These are phyloP conservation scores for Globisporangium cystogenes DNA, from an alignment of 352 stramenopile species.

Conservation along the genomic window DNA sequence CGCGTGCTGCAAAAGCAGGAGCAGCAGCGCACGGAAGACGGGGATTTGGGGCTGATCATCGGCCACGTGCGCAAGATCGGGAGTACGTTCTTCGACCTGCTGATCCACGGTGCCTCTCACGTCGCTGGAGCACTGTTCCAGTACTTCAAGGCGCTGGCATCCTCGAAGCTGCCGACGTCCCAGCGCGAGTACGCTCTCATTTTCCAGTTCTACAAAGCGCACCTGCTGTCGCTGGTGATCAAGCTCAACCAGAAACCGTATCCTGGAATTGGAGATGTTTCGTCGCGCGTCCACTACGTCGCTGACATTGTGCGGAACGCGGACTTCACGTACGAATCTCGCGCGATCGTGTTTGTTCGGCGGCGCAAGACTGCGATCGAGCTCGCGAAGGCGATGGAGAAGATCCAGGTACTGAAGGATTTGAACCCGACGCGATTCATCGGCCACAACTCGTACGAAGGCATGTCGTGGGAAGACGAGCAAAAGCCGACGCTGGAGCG, in stretches of 20 bases:
- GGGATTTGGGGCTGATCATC: conserved; percentile 39
- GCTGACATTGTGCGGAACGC: conserved; percentile 34
- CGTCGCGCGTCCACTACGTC: conserved; percentile 47
- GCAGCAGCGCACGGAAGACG: conserved; percentile 3
- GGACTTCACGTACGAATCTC: conserved; percentile 47
- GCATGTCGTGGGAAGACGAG: conserved; percentile 79
- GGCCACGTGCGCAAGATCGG: conserved; percentile 37
- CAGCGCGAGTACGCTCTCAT: conserved; percentile 28
- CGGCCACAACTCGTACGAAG: conserved; percentile 75
- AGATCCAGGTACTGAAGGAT: conserved; percentile 36
- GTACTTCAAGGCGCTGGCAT: conserved; percentile 28
- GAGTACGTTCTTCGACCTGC: conserved; percentile 43
- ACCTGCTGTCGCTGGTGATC: conserved; percentile 29
- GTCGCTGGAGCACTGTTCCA: conserved; percentile 29
- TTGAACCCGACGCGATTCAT: conserved; percentile 76
- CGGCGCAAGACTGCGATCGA: conserved; percentile 60
- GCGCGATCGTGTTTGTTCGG: conserved; percentile 76
- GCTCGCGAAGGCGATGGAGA: conserved; percentile 60
- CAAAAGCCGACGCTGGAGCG: conserved; percentile 62
- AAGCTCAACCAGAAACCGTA: conserved; percentile 10
- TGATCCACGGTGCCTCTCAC: conserved; percentile 33
- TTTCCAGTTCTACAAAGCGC: conserved; percentile 16
- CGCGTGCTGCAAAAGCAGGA: conserved; percentile 15
- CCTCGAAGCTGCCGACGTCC: conserved; percentile 2
- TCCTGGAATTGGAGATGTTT: conserved; percentile 27